Percentiles rank a stretch among this genome's conserved stretches.
phyloP scores from a whole-genome alignment of 1,284 basidiomycete genomes.

The Cutaneotrichosporon cutaneum region DNA sequence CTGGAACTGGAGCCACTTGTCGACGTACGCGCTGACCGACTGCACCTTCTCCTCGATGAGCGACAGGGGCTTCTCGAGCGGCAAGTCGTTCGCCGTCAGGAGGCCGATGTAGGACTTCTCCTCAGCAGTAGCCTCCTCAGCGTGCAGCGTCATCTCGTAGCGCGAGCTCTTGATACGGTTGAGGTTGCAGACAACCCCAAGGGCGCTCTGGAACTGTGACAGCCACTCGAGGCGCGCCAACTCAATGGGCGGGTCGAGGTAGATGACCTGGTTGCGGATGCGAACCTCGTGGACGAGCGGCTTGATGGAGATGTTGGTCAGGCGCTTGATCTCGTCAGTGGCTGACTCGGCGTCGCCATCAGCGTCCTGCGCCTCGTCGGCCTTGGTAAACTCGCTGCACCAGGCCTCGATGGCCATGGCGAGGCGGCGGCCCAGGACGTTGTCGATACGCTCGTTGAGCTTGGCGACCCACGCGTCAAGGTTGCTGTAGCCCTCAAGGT shows the following conservation, averaged over 20 bases:
- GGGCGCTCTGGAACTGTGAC: conserved; percentile 83
- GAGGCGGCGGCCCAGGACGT: conserved; percentile 74
- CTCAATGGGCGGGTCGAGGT: conserved; percentile 96
- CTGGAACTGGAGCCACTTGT: conserved; percentile 98
- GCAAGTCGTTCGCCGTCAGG: conserved; percentile 67
- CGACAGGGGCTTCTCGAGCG: conserved; percentile 76
- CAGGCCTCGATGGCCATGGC: conserved; percentile 77
- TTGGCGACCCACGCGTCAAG: conserved; percentile 93
- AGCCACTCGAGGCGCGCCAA: conserved; percentile 89
- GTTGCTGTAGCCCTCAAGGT: conserved; percentile 94
- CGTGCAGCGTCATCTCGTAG: conserved; percentile 91
- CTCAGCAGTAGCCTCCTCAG: conserved; percentile 62
- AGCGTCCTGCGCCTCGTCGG: conserved; percentile 66
- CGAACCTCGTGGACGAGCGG: conserved; percentile 90
- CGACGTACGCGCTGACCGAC: conserved; percentile 78
- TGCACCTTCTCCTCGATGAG: conserved; percentile 82
- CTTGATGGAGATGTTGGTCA: conserved; percentile 56
- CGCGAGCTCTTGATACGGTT: conserved; percentile 87
- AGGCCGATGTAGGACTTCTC: conserved; percentile 81
- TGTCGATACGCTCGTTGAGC: conserved; percentile 82
- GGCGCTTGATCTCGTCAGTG: background rate
- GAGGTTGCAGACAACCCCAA: conserved; percentile 83
- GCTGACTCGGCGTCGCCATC: conserved; percentile 61
- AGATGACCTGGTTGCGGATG: conserved; percentile 98
- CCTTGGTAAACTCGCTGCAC: conserved; percentile 79